Conservation (phyloP, 495 filamentous ascomycete species). For the Xylaria palmicola region DNA sequence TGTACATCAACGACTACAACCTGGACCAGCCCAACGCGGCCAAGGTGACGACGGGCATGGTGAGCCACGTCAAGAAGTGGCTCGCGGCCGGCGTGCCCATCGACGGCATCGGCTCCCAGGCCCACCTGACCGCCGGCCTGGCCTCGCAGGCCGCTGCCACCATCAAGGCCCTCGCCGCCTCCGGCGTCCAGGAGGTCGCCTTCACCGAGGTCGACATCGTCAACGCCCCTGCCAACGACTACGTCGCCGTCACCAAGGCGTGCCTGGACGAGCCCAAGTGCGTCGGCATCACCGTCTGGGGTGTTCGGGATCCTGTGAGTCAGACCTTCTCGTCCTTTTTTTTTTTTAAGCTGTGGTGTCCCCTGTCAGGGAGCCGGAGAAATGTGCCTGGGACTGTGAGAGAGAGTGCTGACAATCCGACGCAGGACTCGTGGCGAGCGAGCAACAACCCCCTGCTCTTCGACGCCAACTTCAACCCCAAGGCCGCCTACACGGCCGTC, state of each 20-base stretch:
- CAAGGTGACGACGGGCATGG: slow-evolving; percentile 62
- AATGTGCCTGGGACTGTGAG: background rate
- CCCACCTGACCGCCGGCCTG: slow-evolving; percentile 55
- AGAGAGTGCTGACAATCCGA: slow-evolving; percentile 14
- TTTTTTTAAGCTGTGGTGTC: background rate
- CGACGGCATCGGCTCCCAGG: slow-evolving; percentile 70
- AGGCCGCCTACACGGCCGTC: slow-evolving; percentile 64
- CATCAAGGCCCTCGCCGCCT: slow-evolving; percentile 55
- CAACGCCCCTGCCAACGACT: slow-evolving; percentile 57
- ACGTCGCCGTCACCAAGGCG: slow-evolving; percentile 60
- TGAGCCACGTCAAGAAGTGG: slow-evolving; percentile 65
- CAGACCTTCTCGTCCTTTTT: too few species aligned
- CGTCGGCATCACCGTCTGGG: slow-evolving; percentile 76
- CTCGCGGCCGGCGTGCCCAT: slow-evolving; percentile 64
- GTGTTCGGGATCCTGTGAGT: slow-evolving; percentile 63
- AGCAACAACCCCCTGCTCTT: slow-evolving; percentile 60
- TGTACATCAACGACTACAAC: slow-evolving; percentile 74
- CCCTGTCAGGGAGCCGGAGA: background rate
- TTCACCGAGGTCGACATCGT: slow-evolving; percentile 69
- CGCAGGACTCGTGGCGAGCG: slow-evolving; percentile 65
- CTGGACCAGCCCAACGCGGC: slow-evolving; percentile 44
- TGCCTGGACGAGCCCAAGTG: slow-evolving; percentile 65
- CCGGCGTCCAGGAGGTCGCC: slow-evolving; percentile 55
- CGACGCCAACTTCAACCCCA: slow-evolving; percentile 60
- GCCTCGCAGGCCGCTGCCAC: slow-evolving; percentile 46